These are phyloP conservation scores for Fusarium tanahbumbuense DNA, from an alignment of 2,329 filamentous ascomycete genomes.

Conservation along the genomic window DNA sequence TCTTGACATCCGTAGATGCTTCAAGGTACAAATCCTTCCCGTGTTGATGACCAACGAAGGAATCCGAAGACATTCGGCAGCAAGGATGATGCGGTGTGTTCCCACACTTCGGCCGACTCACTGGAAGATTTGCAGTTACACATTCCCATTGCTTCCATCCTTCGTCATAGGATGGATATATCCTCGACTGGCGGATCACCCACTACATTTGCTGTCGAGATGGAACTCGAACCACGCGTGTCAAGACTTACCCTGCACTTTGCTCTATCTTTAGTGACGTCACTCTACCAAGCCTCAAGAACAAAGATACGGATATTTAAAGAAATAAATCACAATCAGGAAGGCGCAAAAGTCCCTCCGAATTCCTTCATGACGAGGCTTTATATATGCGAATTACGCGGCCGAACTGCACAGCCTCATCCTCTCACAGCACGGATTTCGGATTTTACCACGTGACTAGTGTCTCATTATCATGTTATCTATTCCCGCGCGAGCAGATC, in stretches of 20 bases:
- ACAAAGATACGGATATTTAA: not conserved
- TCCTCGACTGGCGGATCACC: not conserved
- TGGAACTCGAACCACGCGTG: not conserved
- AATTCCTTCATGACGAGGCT: not conserved
- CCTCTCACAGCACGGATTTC: not conserved
- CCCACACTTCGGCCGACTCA: not conserved
- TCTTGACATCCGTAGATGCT: not conserved
- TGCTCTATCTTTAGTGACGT: not conserved
- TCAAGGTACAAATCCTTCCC: not conserved
- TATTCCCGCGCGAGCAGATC: not conserved
- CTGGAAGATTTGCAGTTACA: not conserved
- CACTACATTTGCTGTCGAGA: not conserved
- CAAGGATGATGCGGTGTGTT: accelerated
- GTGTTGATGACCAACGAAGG: not conserved
- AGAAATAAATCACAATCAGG: not conserved
- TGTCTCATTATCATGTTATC: not conserved
- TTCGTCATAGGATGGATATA: not conserved
- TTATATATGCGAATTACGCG: not conserved
- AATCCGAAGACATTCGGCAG: not conserved
- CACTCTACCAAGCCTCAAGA: not conserved
- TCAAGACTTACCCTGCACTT: not conserved
- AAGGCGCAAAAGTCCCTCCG: not conserved
- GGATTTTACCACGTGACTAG: not conserved
- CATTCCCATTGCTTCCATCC: not conserved
- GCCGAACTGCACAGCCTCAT: conserved; percentile 5